phyloP scores from a whole-genome alignment of 2,329 filamentous ascomycete species.

The Fusarium liriodendri region DNA sequence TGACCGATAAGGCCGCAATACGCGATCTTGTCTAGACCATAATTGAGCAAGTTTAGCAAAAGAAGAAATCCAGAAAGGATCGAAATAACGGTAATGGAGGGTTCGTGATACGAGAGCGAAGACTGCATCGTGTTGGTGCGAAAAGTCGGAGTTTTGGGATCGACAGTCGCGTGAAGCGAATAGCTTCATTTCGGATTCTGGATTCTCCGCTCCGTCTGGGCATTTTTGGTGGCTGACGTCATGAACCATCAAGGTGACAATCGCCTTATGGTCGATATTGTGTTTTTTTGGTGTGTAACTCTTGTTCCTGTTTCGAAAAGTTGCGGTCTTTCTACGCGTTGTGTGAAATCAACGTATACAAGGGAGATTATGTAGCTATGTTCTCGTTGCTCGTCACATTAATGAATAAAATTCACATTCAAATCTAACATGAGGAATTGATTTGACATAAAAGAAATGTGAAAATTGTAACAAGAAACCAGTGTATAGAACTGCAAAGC shows the following conservation, averaged over 20 bases:
- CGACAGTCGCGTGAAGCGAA: not conserved
- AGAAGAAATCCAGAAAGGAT: constrained; percentile 71
- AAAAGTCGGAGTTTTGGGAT: not conserved
- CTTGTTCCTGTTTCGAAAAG: not conserved
- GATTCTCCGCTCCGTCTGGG: not conserved
- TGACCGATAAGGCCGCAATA: constrained; percentile 81
- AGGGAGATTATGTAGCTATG: too few relatives aligned
- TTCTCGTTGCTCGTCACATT: too few relatives aligned
- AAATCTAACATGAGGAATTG: too few relatives aligned
- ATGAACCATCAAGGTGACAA: not conserved
- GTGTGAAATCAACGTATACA: too few relatives aligned
- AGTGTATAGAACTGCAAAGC: too few relatives aligned
- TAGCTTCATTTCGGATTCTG: not conserved
- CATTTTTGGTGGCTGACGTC: not conserved
- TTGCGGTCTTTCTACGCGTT: not conserved
- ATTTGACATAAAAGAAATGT: not conserved
- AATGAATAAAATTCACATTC: too few relatives aligned
- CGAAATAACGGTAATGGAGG: constrained; percentile 68
- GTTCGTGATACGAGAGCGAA: constrained; percentile 70
- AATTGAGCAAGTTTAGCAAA: constrained; percentile 68
- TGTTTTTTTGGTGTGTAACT: not conserved
- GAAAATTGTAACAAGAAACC: not conserved
- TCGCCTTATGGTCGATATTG: not conserved
- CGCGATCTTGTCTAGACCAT: constrained; percentile 66
- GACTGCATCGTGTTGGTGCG: constrained; percentile 18